A percentile compares a stretch with the other conserved stretches of the same genome.
Conservation (phyloP, 1,284 basidiomycete genomes). For the Rhodotorula sp. region DNA sequence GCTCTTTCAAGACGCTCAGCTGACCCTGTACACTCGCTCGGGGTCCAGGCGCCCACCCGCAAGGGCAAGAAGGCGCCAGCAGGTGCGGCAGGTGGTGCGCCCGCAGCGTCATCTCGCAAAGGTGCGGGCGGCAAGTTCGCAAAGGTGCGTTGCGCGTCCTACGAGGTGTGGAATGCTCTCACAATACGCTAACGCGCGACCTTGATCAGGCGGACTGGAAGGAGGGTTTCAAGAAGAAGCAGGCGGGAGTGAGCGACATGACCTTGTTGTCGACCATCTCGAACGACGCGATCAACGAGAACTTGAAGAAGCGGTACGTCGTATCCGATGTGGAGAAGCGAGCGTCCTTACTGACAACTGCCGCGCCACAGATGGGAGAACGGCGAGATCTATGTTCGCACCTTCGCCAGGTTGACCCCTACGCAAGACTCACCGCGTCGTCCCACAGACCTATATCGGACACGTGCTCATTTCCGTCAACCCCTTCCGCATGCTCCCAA, state of each 20-base stretch:
- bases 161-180: too few species aligned
- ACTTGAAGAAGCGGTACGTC: slow-evolving; percentile 75
- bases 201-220: slow-evolving; percentile 84
- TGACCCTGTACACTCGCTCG: not conserved
- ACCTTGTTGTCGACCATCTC: slow-evolving; percentile 94
- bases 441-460: slow-evolving; percentile 82
- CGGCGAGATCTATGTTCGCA: slow-evolving; percentile 80
- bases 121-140: slow-evolving; percentile 23
- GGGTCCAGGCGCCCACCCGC: slow-evolving; percentile 32
- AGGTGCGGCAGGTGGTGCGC: slow-evolving; percentile 3
- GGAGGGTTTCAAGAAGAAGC: slow-evolving; percentile 91
- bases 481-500: slow-evolving; percentile 81
- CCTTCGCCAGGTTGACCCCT: not conserved
- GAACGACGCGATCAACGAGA: slow-evolving; percentile 97
- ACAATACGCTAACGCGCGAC: rapidly evolving
- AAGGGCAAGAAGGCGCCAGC: slow-evolving; percentile 32
- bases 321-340: not conserved
- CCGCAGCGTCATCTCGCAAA: slow-evolving; percentile 25
- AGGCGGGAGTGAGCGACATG: slow-evolving; percentile 98
- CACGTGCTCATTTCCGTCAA: slow-evolving; percentile 97
- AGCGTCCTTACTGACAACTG: not conserved
- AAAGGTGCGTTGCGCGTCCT: slow-evolving; percentile 17
- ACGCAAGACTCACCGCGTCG: not conserved
- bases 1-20: not conserved
- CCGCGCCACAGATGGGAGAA: slow-evolving; percentile 64